phyloP scores from a whole-genome alignment of 495 filamentous ascomycete genomes.

The Pseudotulostoma volvatum region DNA sequence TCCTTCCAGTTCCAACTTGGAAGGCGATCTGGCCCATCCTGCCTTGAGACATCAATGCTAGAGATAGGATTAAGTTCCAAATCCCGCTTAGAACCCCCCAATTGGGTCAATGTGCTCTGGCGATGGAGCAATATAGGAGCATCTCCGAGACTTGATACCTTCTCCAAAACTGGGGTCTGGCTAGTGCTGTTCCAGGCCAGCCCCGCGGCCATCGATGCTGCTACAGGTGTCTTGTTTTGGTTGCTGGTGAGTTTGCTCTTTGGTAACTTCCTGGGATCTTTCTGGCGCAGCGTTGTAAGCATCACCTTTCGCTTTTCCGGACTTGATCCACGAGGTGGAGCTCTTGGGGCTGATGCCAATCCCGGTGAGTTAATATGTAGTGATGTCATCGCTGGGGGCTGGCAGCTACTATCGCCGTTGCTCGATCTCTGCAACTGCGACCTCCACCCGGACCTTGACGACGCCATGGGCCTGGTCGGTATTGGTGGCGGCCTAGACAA shows the following conservation, averaged over 20 bases:
- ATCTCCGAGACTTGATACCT: slow-evolving; percentile 14
- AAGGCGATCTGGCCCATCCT: slow-evolving; percentile 1
- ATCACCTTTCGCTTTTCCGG: slow-evolving; percentile 68
- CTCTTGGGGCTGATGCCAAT: slow-evolving; percentile 15
- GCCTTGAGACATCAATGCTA: slow-evolving; percentile 11
- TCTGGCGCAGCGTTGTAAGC: slow-evolving; percentile 66
- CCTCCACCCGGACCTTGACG: slow-evolving; percentile 37
- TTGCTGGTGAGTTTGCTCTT: slow-evolving; percentile 16
- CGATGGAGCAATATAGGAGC: slow-evolving; percentile 21
- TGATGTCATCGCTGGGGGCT: not conserved
- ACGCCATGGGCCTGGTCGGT: slow-evolving; percentile 39
- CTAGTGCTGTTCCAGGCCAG: slow-evolving; percentile 60
- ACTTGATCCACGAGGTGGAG: slow-evolving; percentile 50
- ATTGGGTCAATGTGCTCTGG: slow-evolving; percentile 14
- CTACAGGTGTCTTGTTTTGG: slow-evolving; percentile 18
- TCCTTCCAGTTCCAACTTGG: slow-evolving; percentile 6
- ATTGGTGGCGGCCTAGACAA: slow-evolving; percentile 54
- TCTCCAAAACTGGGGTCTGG: slow-evolving; percentile 17
- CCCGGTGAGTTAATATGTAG: not conserved
- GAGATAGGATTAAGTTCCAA: slow-evolving; percentile 13
- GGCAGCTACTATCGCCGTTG: slow-evolving; percentile 1
- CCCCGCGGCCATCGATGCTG: slow-evolving; percentile 73
- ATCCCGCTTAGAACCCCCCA: slow-evolving; percentile 12
- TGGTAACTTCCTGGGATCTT: slow-evolving; percentile 34
- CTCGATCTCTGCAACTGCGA: slow-evolving; percentile 2